A percentile compares a stretch with the other conserved stretches of the same genome.
Conservation (phyloP, 1,139 yeast genomes). For the Suhomyces guaymorum region DNA sequence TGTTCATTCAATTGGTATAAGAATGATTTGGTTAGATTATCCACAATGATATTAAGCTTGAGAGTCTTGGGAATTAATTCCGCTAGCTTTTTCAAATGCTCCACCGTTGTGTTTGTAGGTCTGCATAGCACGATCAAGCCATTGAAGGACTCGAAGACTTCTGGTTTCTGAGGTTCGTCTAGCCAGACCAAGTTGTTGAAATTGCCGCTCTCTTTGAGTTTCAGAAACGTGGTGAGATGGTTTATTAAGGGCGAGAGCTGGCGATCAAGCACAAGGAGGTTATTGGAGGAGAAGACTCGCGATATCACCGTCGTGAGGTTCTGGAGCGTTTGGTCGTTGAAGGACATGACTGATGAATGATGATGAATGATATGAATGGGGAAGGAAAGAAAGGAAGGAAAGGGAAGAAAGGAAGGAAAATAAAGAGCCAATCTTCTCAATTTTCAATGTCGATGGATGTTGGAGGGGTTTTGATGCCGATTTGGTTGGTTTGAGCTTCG, state of each 20-base stretch:
- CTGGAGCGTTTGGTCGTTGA: slow-evolving; percentile 18
- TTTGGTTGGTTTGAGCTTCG: too few relatives aligned
- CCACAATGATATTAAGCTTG: slow-evolving; percentile 30
- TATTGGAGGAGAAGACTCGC: slow-evolving; percentile 31
- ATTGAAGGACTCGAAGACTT: slow-evolving; percentile 20
- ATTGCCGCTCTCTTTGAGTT: slow-evolving; percentile 55
- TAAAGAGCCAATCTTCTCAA: too few relatives aligned
- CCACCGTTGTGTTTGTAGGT: too few relatives aligned
- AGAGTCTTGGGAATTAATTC: slow-evolving; percentile 15
- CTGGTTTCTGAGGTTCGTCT: slow-evolving; percentile 12
- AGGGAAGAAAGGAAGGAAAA: not conserved
- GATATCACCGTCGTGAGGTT: slow-evolving; percentile 27
- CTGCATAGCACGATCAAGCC: slow-evolving; percentile 47
- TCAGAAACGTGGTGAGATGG: slow-evolving; percentile 58
- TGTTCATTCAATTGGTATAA: slow-evolving; percentile 30
- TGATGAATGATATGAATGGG: not conserved
- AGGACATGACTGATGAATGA: too few relatives aligned
- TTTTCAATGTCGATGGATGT: not conserved
- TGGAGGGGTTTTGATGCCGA: not conserved
- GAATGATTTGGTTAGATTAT: slow-evolving; percentile 32
- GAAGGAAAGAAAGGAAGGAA: not conserved
- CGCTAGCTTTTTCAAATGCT: too few relatives aligned
- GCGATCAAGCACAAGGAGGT: slow-evolving; percentile 58
- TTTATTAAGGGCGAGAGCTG: slow-evolving; percentile 58
- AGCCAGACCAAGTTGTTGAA: slow-evolving; percentile 66